Percentiles rank a stretch among this genome's conserved stretches.
phyloP scores from a whole-genome alignment of 768 basidiomycete genomes.

The Termitomyces sp. region DNA sequence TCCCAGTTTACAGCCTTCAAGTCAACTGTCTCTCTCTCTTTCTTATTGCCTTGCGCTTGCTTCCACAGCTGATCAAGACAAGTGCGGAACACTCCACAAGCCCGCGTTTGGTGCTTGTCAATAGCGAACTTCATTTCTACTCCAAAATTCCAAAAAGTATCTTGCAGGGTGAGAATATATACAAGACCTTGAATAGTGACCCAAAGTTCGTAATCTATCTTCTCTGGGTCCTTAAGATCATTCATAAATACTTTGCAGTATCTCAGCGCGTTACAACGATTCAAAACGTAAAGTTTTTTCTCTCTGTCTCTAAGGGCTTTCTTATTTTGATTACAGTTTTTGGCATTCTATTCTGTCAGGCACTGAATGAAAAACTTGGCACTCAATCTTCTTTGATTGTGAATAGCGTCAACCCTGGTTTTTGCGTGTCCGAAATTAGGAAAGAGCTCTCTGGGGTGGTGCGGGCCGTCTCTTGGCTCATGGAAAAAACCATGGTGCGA shows the following conservation, averaged over 20 bases:
- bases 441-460: constrained; percentile 17
- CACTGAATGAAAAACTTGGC: constrained; percentile 24
- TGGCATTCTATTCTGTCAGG: constrained; percentile 32
- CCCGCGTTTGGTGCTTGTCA: constrained; percentile 35
- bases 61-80: constrained; percentile 37
- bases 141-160: constrained; percentile 17
- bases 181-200: constrained; percentile 24
- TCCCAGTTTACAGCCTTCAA: constrained; percentile 30
- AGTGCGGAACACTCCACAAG: constrained; percentile 21
- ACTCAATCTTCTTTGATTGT: constrained; percentile 22
- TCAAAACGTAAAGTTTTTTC: constrained; percentile 26
- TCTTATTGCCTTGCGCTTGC: constrained; percentile 34
- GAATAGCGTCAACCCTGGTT: constrained; percentile 35
- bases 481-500: constrained; percentile 25
- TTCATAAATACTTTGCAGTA: neutral
- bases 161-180: constrained; percentile 10
- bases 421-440: constrained; percentile 30
- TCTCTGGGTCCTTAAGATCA: neutral
- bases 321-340: constrained; percentile 23
- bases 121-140: constrained; percentile 35
- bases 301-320: neutral
- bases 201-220: constrained; percentile 3
- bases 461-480: constrained; percentile 13
- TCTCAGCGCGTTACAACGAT: constrained; percentile 20
- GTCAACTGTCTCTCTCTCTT: constrained; percentile 39